Evolutionary conservation across 306 rosid genomes (phyloP), one percentile per base, ranked within the genome.

Genomic region (Bauhinia variegata): DNA sequence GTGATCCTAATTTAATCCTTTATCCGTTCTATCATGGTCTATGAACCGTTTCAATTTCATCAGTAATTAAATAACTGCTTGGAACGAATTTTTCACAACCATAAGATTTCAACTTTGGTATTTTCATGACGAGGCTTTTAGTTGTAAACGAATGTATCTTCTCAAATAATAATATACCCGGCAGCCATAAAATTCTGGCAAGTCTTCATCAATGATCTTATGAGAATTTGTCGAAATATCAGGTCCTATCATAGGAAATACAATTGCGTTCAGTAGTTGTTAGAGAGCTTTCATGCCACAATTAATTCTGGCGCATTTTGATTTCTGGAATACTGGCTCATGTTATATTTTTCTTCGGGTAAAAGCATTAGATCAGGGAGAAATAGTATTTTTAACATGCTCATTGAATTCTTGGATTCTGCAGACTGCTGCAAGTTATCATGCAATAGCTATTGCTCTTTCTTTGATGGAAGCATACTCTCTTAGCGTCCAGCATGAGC

Each of bases 381-480:
- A 19, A 9, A 49, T 68, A 37, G 11, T 42, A 65, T 15, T 50
- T 42, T 28, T 42, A 62, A 68, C 75, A 16, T 70, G 31, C 62
- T 75, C 67, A 55, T 55, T 63, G 19, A 52, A 23, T 67, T 58
- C 61, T 61, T 58, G 30, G 33, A 41, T 68, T 79, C 53, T 78
- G 66, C 87, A 93, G 98, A 93, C 98, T 5, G 98, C 98, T 70
- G 98, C 98, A 64, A 93, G 98, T 82, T 93, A 93, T 74, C 98
- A 93, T 79, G 98, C 98, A 32, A 93, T 93, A 83, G 98, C 98
- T 34, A 93, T 93, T 52, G 98, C 98, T 62, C 97, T 93, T 41
- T 93, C 98, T 60, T 85, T 93, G 91, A 93, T 93, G 97, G 98
- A 93, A 81, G 98, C 98, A 32, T 93, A 93, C 82, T 81, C 97